Percentiles rank a stretch among this genome's conserved stretches.
Conservation (phyloP, 768 basidiomycete genomes). For the Leccinum boreale region DNA sequence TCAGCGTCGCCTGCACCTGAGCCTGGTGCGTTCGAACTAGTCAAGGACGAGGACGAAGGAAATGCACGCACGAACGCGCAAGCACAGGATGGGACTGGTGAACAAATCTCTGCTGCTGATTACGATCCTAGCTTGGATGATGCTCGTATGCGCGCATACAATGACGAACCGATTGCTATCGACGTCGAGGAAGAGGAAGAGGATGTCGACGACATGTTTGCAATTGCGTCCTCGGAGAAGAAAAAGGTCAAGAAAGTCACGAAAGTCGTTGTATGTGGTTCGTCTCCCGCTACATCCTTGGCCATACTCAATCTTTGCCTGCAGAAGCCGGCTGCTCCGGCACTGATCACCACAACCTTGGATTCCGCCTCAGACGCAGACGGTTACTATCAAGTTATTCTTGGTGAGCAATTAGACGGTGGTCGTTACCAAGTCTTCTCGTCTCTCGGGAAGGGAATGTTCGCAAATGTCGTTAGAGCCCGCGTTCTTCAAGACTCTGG, state of each 20-base stretch:
- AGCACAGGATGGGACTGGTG: constrained; percentile 45
- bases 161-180: constrained; percentile 33
- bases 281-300: background rate
- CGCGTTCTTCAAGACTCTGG: constrained; percentile 67
- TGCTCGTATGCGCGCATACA: constrained; percentile 63
- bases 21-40: constrained; percentile 60
- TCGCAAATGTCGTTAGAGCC: constrained; percentile 93
- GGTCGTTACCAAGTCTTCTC: constrained; percentile 94
- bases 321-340: constrained; percentile 53
- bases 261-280: constrained; percentile 49
- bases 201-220: constrained; percentile 96
- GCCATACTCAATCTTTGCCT: constrained; percentile 8
- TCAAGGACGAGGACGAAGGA: constrained; percentile 59
- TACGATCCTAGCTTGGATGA: constrained; percentile 89
- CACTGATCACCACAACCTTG: constrained; percentile 69
- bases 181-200: constrained; percentile 62
- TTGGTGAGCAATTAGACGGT: constrained; percentile 90
- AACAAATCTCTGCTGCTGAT: constrained; percentile 88
- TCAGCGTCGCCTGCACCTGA: constrained; percentile 60
- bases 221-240: constrained; percentile 48
- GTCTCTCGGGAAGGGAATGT: constrained; percentile 98
- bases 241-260: constrained; percentile 55
- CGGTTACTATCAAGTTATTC: constrained; percentile 92
- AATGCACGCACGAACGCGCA: constrained; percentile 44
- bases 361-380: constrained; percentile 93